phyloP scores from a whole-genome alignment of 2,329 filamentous ascomycete genomes.

The Oidium heveae region DNA sequence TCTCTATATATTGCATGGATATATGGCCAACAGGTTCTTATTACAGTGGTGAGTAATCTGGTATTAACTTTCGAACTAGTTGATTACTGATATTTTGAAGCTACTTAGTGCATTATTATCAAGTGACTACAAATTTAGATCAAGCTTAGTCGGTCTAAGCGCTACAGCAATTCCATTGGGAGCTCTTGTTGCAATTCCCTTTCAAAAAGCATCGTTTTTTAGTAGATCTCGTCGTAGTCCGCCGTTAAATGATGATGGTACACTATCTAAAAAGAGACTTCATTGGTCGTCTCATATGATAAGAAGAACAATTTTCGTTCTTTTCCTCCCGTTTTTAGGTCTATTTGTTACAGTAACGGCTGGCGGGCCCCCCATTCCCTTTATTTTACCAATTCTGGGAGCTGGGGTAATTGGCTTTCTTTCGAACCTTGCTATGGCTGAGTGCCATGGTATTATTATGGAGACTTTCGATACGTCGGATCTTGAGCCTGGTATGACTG shows the following conservation, averaged over 20 bases:
- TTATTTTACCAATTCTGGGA: conserved; percentile 39
- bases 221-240: conserved; percentile 34
- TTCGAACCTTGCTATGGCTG: conserved; percentile 46
- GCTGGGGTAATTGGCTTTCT: conserved; percentile 43
- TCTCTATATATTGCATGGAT: conserved; percentile 56
- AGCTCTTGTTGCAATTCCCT: conserved; percentile 42
- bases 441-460: conserved; percentile 57
- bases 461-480: conserved; percentile 64
- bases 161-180: conserved; percentile 42
- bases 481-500: conserved; percentile 44
- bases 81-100: conserved; percentile 13
- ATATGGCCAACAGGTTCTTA: conserved; percentile 48
- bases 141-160: conserved; percentile 39
- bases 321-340: conserved; percentile 39
- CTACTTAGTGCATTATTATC: conserved; percentile 47
- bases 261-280: conserved; percentile 30
- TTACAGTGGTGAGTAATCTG: conserved; percentile 32
- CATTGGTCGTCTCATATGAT: conserved; percentile 49
- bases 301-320: conserved; percentile 40
- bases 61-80: neutral
- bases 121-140: conserved; percentile 35
- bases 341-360: conserved; percentile 43
- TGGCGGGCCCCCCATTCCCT: conserved; percentile 31
- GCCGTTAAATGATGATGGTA: conserved; percentile 39
- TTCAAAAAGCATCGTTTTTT: conserved; percentile 46